Base-by-base conservation (phyloP, 768 basidiomycete species). In the Coprinopsis sp. region DNA sequence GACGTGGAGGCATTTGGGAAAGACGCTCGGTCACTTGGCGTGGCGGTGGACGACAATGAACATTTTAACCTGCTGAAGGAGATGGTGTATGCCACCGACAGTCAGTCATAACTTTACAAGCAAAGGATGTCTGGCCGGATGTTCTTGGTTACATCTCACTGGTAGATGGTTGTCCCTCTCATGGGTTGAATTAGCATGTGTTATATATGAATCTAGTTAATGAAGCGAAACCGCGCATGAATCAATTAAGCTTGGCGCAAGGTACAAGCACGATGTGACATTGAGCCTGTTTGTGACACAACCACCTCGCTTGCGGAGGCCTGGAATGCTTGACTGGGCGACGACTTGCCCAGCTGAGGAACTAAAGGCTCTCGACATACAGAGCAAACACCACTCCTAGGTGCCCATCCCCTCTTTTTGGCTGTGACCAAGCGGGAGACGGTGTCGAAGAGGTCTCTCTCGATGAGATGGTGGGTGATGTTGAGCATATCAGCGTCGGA, bases 401-500 rank as follows among this genome's bases (percentile, higher is more conserved):
- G 63, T 13, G 74, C 65, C 87, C 86, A 87, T 3, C 87, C 88
- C 42, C 68, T 72, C 46, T 60, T 65, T 44, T 81, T 78, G 55
- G 81, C 81, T 34, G 65, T 71, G 10, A 74, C 69, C 31, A 81
- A 65, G 46, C 80, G 70, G 29, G 82, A 79, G 37, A 94, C 69
- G 0, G 77, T 76, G 46, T 82, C 79, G 53, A 89, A 93, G 38
- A 95, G 65, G 62, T 98, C 95, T 25, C 85, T 76, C 51, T 87
- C 78, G 33, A 93, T 70, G 36, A 98, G 68, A 50, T 82, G 81
- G 52, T 86, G 89, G 19, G 91, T 87, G 56, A 95, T 92, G 33
- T 73, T 65, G 21, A 98, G 70, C 74, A 94, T 81, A 54, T 97
- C 94, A 22, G 88, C 90, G 53, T 99, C 94, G 3, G 87, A 81